phyloP scores from a whole-genome alignment of 164 flowering plant species.

The Vitis amurensis region DNA sequence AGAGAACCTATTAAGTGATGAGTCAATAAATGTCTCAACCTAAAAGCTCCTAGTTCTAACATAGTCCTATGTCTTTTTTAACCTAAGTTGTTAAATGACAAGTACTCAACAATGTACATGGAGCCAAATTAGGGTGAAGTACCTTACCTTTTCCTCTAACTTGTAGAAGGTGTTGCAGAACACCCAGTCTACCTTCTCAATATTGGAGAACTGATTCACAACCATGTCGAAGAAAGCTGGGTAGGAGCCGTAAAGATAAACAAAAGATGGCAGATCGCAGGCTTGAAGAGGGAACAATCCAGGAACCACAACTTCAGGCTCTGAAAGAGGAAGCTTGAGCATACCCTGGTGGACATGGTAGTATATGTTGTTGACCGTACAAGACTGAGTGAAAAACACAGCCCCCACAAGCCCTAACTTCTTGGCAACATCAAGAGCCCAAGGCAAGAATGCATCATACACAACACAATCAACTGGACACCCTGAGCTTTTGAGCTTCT shows the following conservation, averaged over 20 bases:
- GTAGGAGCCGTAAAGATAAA: background rate
- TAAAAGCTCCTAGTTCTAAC: too few relatives aligned
- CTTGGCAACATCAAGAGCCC: conserved; percentile 38
- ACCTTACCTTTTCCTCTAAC: too few relatives aligned
- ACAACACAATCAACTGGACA: conserved; percentile 21
- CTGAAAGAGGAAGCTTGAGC: conserved; percentile 14
- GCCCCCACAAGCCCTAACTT: conserved; percentile 22
- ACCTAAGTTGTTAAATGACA: too few relatives aligned
- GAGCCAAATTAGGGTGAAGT: too few relatives aligned
- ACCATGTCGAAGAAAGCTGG: too few relatives aligned
- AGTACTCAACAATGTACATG: too few relatives aligned
- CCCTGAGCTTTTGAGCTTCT: conserved; percentile 6
- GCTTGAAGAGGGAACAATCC: conserved; percentile 33
- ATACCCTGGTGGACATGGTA: conserved; percentile 26
- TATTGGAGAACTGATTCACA: too few relatives aligned
- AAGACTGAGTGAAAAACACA: conserved; percentile 39
- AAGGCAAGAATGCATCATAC: conserved; percentile 32
- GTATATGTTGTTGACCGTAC: conserved; percentile 26
- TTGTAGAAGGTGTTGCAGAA: too few relatives aligned
- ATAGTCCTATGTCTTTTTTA: too few relatives aligned
- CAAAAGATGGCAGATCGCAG: conserved; percentile 40
- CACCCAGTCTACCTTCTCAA: too few relatives aligned
- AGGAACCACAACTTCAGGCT: conserved; percentile 21
- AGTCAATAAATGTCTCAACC: too few relatives aligned
- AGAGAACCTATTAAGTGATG: too few relatives aligned